Conservation (phyloP, 2,329 filamentous ascomycete genomes). For the Teratosphaeria pseudoeucalypti region DNA sequence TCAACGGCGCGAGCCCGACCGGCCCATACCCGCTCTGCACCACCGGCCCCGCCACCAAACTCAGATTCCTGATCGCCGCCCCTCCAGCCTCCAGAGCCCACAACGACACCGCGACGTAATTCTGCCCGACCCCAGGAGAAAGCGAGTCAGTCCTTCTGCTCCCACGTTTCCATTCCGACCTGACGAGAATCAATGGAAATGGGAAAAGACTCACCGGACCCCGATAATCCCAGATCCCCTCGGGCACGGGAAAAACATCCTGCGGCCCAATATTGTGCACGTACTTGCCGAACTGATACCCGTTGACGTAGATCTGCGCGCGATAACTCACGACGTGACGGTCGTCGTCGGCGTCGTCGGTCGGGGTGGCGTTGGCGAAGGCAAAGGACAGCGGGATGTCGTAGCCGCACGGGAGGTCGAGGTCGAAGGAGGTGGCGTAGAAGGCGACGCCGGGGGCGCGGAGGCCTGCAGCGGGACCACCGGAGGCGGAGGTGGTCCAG, state of each 20-base stretch:
- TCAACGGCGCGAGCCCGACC: slow-evolving; percentile 20
- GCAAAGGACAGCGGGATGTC: slow-evolving; percentile 53
- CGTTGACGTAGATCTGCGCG: slow-evolving; percentile 61
- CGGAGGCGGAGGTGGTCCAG: slow-evolving; percentile 31
- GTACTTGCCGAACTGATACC: slow-evolving; percentile 62
- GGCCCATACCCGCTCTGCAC: slow-evolving; percentile 26
- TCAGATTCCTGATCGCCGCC: slow-evolving; percentile 42
- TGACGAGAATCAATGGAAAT: too few relatives aligned
- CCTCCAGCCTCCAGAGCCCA: slow-evolving; percentile 54
- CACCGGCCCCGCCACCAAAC: slow-evolving; percentile 18
- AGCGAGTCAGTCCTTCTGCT: background rate
- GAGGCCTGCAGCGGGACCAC: slow-evolving; percentile 36
- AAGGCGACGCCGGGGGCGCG: slow-evolving; percentile 45
- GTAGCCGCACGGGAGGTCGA: slow-evolving; percentile 46
- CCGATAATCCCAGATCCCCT: slow-evolving; percentile 61
- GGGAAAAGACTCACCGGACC: slow-evolving; percentile 29
- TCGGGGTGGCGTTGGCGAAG: slow-evolving; percentile 31
- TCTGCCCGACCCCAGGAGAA: slow-evolving; percentile 30
- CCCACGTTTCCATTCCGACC: too few relatives aligned
- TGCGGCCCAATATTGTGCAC: slow-evolving; percentile 69
- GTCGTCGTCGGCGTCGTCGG: slow-evolving; percentile 7
- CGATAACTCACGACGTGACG: slow-evolving; percentile 38
- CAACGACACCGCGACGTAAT: slow-evolving; percentile 57
- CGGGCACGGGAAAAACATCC: slow-evolving; percentile 58
- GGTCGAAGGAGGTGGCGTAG: slow-evolving; percentile 45